Conservation (phyloP, 139 green algal genomes). For the Tetradesmus lagerheimii region DNA sequence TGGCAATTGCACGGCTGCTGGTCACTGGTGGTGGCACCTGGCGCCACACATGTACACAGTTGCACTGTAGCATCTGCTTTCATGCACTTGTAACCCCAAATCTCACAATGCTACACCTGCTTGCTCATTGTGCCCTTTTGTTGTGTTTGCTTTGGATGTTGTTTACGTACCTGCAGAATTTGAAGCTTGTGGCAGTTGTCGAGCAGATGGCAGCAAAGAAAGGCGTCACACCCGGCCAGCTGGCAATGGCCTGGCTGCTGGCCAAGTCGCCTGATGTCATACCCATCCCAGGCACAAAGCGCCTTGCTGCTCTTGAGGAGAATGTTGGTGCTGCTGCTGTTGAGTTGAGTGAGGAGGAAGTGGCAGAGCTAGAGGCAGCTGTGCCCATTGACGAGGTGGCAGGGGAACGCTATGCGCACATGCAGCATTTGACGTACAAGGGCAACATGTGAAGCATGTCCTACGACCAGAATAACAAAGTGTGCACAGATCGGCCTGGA, state of each 20-base stretch:
- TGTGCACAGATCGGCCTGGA: too few species aligned
- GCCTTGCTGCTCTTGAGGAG: conserved; percentile 56
- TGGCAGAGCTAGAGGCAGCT: conserved; percentile 54
- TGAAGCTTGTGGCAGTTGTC: conserved; percentile 71
- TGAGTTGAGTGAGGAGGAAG: conserved; percentile 60
- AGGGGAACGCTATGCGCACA: conserved; percentile 22
- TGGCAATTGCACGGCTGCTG: conserved; percentile 85
- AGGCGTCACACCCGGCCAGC: conserved; percentile 74
- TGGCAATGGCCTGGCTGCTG: conserved; percentile 87
- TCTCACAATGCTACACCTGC: too few species aligned
- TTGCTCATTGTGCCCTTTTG: too few species aligned
- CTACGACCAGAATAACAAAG: too few species aligned
- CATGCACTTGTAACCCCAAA: too few species aligned
- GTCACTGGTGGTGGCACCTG: too few species aligned
- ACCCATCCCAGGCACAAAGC: conserved; percentile 77
- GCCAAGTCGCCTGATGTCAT: conserved; percentile 73
- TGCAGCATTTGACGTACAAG: conserved; percentile 11
- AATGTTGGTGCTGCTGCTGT: conserved; percentile 63
- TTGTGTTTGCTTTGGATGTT: not conserved
- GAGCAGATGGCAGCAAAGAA: conserved; percentile 69
- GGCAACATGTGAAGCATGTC: conserved; percentile 24
- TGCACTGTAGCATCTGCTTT: too few species aligned
- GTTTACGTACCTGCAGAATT: conserved; percentile 60
- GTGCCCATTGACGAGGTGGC: conserved; percentile 42
- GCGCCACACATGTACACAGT: too few species aligned